A percentile compares a stretch with the other conserved stretches of the same genome.
Conservation (phyloP, 257 asterid species). For the Marsdenia floribunda region DNA sequence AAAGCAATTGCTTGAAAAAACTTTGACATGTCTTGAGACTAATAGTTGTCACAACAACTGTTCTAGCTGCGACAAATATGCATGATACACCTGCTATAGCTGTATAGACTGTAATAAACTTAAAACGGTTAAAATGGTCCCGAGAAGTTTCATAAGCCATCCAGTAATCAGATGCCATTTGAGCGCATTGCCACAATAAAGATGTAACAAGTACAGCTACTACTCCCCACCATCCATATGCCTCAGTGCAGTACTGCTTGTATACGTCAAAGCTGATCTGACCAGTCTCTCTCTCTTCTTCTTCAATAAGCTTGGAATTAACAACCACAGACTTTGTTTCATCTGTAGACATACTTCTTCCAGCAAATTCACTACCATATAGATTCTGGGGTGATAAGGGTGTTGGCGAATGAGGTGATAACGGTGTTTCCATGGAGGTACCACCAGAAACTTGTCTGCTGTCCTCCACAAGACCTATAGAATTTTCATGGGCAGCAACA, state of each 20-base stretch:
- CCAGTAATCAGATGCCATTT: slow-evolving; percentile 64
- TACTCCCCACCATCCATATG: slow-evolving; percentile 75
- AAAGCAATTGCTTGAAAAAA: slow-evolving; percentile 44
- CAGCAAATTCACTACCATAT: slow-evolving; percentile 20
- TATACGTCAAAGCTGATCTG: slow-evolving; percentile 46
- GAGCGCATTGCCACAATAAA: slow-evolving; percentile 37
- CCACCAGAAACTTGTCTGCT: slow-evolving; percentile 15
- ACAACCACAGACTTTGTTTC: slow-evolving; percentile 24
- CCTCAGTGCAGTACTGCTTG: slow-evolving; percentile 49
- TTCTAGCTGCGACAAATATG: slow-evolving; percentile 30
- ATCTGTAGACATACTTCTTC: slow-evolving; percentile 21
- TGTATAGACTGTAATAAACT: slow-evolving; percentile 41
- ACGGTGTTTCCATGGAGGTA: slow-evolving; percentile 14
- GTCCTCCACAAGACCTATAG: slow-evolving; percentile 55
- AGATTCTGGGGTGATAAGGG: slow-evolving; percentile 26
- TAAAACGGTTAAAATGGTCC: slow-evolving; percentile 32
- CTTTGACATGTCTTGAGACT: slow-evolving; percentile 53
- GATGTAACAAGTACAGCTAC: slow-evolving; percentile 31
- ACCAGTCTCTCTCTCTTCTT: slow-evolving; percentile 71
- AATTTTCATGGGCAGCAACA: slow-evolving; percentile 64
- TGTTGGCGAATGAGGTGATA: slow-evolving; percentile 20
- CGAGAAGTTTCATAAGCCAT: slow-evolving; percentile 64
- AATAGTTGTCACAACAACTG: slow-evolving; percentile 27
- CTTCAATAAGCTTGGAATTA: slow-evolving; percentile 52
- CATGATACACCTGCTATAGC: slow-evolving; percentile 32